These are phyloP conservation scores for Huiozyma sinensis DNA, from an alignment of 805 yeast species.

Conservation along the genomic window DNA sequence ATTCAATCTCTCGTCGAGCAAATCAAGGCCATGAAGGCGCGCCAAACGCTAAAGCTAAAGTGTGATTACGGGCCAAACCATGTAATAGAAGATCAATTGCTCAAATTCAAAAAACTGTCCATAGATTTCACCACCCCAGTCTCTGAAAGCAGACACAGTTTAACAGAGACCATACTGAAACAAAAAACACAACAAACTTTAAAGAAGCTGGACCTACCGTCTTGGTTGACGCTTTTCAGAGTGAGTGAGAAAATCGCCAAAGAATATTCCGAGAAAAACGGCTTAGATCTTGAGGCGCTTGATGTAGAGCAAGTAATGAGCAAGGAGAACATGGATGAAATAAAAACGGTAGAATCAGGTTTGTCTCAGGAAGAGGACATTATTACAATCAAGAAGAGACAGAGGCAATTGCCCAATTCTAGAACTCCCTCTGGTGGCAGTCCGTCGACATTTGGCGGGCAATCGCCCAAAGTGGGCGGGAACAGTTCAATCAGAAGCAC, in stretches of 20 bases:
- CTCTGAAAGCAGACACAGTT: not conserved
- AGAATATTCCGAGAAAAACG: slow-evolving; percentile 12
- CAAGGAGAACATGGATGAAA: not conserved
- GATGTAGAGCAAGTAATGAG: not conserved
- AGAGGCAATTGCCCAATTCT: not conserved
- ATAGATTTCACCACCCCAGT: not conserved
- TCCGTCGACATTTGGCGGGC: too few species aligned
- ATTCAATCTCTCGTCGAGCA: not conserved
- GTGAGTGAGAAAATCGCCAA: slow-evolving; percentile 10
- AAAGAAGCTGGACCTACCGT: slow-evolving; percentile 8
- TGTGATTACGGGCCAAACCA: slow-evolving; percentile 15
- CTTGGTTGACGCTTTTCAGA: slow-evolving; percentile 13
- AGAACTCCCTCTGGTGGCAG: not conserved
- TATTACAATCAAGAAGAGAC: slow-evolving; percentile 1
- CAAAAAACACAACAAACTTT: slow-evolving; percentile 1
- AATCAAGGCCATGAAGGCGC: not conserved
- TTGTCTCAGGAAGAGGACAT: not conserved
- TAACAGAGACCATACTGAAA: not conserved
- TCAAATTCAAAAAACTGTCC: not conserved
- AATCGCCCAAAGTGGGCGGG: too few species aligned
- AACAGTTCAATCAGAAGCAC: too few species aligned
- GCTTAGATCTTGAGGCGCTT: slow-evolving; percentile 1
- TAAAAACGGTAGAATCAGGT: not conserved
- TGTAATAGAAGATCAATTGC: slow-evolving; percentile 9
- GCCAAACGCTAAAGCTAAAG: not conserved